A percentile compares a stretch with the other conserved stretches of the same genome.
Evolutionary conservation across 768 basidiomycete species (phyloP).

Genomic region (Mycena pura): DNA sequence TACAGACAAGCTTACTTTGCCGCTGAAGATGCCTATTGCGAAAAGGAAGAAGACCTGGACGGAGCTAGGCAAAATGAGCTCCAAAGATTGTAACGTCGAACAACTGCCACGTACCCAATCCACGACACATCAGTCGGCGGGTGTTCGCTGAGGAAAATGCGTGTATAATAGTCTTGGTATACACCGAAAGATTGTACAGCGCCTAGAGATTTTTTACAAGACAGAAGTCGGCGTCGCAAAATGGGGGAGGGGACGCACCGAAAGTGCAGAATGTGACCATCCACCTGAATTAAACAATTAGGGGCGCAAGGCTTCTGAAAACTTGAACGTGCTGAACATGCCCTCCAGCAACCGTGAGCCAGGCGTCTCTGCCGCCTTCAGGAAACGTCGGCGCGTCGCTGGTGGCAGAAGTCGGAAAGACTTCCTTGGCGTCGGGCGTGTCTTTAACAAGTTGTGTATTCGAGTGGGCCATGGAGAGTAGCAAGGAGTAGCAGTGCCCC

Average conservation of each 20-base stretch:
- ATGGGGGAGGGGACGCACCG: slow-evolving; percentile 31
- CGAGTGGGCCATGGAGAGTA: too few species aligned
- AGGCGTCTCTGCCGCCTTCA: slow-evolving; percentile 53
- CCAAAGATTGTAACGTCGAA: not conserved
- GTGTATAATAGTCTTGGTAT: slow-evolving; percentile 60
- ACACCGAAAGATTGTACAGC: slow-evolving; percentile 56
- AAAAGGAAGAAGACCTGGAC: slow-evolving; percentile 58
- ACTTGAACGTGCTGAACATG: slow-evolving; percentile 37
- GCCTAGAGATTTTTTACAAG: too few species aligned
- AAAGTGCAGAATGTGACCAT: slow-evolving; percentile 57
- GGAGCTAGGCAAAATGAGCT: slow-evolving; percentile 14
- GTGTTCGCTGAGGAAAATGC: slow-evolving; percentile 44
- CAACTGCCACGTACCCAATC: slow-evolving; percentile 45
- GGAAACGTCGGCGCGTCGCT: too few species aligned
- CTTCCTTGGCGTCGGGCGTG: too few species aligned
- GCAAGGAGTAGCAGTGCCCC: too few species aligned
- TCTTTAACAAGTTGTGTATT: too few species aligned
- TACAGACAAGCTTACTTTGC: slow-evolving; percentile 37
- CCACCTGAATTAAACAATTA: slow-evolving; percentile 42
- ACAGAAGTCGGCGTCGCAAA: not conserved
- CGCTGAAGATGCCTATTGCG: slow-evolving; percentile 48
- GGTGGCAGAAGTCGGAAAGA: too few species aligned
- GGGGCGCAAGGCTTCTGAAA: not conserved
- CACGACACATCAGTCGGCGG: slow-evolving; percentile 53
- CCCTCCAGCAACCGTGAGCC: slow-evolving; percentile 57